Base-by-base conservation (phyloP, 108 stramenopile species). In the Nitzschia sp. region DNA sequence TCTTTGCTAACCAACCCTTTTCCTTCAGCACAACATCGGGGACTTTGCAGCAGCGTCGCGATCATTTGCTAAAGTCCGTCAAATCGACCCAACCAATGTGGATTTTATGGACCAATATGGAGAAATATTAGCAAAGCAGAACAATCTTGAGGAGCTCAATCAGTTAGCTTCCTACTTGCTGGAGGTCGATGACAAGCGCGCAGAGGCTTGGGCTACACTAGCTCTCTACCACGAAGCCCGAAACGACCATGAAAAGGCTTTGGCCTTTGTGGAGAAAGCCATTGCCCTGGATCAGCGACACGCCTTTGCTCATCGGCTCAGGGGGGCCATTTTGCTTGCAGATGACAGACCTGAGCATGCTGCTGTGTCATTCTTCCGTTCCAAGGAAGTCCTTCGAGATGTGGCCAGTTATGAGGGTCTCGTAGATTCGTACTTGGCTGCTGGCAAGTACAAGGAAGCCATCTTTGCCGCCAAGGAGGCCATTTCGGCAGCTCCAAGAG, bases 381-480 rank as follows among this genome's bases (percentile, higher is more conserved):
- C 90, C 22, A 94, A 91, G 52, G 88, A 86, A 76, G 53, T 87
- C n/a, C 48, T 65, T 10, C 73, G 70, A 11, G 90, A 91, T 57
- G 71, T 91, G 19, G 73, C 85, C 3, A 83, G 76, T 15, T 91
- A 85, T 60, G 88, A 88, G 63, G 93, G 93, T 5, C 79, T 94
- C 25, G 93, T 91, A 0, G 90, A 88, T 66, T 78, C 81, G 2
- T 94, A 88, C 57, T 70, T 94, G 37, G 83, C 85, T 10, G 73
- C 83, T 2, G 80, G 80, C 9, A 82, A 84, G 62, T 84, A 82
- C 73, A 88, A 88, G 57, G 90, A 91, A 64, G 90, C 93, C 0
- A 80, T 91, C 48, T 86, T 86, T 53, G 83, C 84, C 0, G 92
- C 92, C 8, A 90, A 87, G 58, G 86, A 89, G 69, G 89, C 88